These are phyloP conservation scores for Coemansia aciculifera DNA, from an alignment of 192 early-diverging fungal genomes.

Conservation along the genomic window DNA sequence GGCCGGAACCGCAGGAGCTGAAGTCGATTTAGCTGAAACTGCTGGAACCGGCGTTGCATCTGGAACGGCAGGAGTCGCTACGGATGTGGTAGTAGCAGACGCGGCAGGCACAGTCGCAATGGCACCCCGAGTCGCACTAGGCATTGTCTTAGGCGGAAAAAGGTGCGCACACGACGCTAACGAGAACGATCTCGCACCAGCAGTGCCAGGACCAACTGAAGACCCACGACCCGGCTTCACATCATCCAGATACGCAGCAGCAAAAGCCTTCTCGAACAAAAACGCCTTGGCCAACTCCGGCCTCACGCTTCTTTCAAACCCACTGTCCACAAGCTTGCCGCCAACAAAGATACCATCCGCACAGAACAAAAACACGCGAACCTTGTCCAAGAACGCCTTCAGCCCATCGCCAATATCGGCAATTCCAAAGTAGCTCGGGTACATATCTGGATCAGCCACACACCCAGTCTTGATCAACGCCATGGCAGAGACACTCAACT, in stretches of 20 bases:
- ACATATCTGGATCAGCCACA: neutral
- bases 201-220: neutral
- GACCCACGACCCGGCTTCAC: neutral
- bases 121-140: neutral
- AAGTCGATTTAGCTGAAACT: neutral
- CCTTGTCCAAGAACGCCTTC: neutral
- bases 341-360: neutral
- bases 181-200: neutral
- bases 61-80: neutral
- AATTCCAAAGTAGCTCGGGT: neutral
- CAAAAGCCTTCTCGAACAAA: neutral
- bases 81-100: neutral
- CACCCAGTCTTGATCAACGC: slow-evolving; percentile 1
- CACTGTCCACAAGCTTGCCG: neutral
- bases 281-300: neutral
- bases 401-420: neutral
- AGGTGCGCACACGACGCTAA: neutral
- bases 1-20: neutral
- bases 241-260: neutral
- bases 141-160: neutral
- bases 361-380: neutral
- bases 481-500: neutral
- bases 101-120: neutral
- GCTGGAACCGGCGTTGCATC: neutral
- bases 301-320: neutral